These are phyloP conservation scores for Amylostereum chailletii DNA, from an alignment of 1,284 basidiomycete species.

Conservation along the genomic window DNA sequence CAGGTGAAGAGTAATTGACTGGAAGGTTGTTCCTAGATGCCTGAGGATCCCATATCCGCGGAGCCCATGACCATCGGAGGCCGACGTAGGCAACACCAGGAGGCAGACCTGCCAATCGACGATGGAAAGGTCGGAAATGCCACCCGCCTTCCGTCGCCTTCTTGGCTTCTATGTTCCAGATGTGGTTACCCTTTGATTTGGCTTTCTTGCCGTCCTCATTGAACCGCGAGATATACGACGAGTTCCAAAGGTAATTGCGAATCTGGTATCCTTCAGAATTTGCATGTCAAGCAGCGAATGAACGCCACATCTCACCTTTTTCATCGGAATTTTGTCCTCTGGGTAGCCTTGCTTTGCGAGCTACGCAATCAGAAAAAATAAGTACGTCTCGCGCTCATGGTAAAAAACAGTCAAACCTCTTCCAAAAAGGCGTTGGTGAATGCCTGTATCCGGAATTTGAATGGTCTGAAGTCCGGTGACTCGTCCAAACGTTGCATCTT, in stretches of 20 bases:
- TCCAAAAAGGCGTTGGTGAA: constrained; percentile 97
- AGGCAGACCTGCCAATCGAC: constrained; percentile 77
- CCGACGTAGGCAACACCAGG: constrained; percentile 78
- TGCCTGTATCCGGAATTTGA: constrained; percentile 98
- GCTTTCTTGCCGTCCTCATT: constrained; percentile 99
- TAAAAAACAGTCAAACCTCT: constrained; percentile 45
- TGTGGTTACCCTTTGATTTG: constrained; percentile 99
- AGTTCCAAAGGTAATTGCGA: constrained; percentile 94
- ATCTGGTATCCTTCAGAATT: constrained; percentile 47
- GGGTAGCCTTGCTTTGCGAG: constrained; percentile 72
- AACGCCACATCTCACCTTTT: constrained; percentile 48
- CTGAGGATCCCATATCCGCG: constrained; percentile 97
- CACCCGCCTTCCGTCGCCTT: constrained; percentile 73
- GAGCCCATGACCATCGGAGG: constrained; percentile 85
- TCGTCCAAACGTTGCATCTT: constrained; percentile 97
- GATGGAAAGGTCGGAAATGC: constrained; percentile 88
- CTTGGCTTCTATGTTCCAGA: constrained; percentile 97
- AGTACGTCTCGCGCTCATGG: constrained; percentile 3
- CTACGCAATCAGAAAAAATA: constrained; percentile 28
- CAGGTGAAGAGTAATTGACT: constrained; percentile 75
- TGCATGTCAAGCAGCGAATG: constrained; percentile 2
- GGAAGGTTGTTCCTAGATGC: constrained; percentile 72
- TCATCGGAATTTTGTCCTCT: constrained; percentile 83
- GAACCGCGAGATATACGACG: constrained; percentile 91
- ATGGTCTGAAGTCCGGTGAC: constrained; percentile 93